Evolutionary conservation across 371 early-diverging fungal species (phyloP).

Genomic region (Mortierella polycephala): DNA sequence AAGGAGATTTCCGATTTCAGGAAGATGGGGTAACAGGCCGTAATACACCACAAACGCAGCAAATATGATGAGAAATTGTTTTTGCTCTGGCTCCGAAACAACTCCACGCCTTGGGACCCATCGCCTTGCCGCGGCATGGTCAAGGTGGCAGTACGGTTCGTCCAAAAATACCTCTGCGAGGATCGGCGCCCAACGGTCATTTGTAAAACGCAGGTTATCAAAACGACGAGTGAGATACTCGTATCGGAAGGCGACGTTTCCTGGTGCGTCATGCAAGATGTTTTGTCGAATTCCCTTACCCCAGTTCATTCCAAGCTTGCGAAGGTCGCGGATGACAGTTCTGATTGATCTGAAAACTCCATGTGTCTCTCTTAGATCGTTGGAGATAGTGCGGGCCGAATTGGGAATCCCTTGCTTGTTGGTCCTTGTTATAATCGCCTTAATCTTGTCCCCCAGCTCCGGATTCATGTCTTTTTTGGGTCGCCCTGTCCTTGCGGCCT

Average conservation of each 20-base stretch:
- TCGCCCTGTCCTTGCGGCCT: not conserved
- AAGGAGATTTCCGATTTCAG: no score
- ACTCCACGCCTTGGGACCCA: constrained; percentile 1
- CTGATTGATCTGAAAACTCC: not conserved
- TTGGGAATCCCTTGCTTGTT: constrained; percentile 4
- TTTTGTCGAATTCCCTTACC: not conserved
- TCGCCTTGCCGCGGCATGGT: constrained; percentile 5
- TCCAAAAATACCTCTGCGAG: constrained; percentile 11
- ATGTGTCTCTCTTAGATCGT: not conserved
- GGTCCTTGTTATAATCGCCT: not conserved
- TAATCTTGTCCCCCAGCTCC: not conserved
- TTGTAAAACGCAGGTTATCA: not conserved
- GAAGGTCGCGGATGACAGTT: not conserved
- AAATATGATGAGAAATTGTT: constrained; percentile 10
- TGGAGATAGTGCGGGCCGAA: not conserved
- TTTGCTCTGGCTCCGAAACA: not conserved
- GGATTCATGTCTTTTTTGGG: no score
- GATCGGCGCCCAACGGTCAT: not conserved
- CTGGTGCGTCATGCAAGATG: constrained; percentile 14
- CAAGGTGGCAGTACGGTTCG: constrained; percentile 19
- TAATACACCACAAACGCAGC: constrained; percentile 17
- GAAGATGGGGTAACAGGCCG: no score
- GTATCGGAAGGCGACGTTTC: constrained; percentile 6
- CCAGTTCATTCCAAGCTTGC: constrained; percentile 2
- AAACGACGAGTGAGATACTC: constrained; percentile 5